A percentile compares a stretch with the other conserved stretches of the same genome.
These are phyloP conservation scores for Tilletia walkeri DNA, from an alignment of 1,284 basidiomycete genomes.

Conservation along the genomic window DNA sequence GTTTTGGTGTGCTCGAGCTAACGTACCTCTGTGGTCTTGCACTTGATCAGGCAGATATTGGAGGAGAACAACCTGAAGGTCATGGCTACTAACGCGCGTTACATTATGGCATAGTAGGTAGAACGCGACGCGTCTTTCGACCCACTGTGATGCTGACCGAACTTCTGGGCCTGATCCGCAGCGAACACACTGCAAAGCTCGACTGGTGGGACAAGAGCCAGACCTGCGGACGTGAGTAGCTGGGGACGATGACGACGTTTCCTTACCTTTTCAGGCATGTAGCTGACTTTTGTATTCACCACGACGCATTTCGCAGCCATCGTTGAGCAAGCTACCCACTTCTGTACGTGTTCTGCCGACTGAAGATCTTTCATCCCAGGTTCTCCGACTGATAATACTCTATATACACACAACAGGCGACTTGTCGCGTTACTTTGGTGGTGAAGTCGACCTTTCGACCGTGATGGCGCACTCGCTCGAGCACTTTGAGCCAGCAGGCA, in stretches of 20 bases:
- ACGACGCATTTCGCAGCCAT: slow-evolving; percentile 61
- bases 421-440: slow-evolving; percentile 93
- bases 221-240: slow-evolving; percentile 68
- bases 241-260: too few relatives aligned
- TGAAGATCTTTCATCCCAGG: not conserved
- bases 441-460: slow-evolving; percentile 83
- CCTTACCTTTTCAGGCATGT: too few relatives aligned
- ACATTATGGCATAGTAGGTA: slow-evolving; percentile 77
- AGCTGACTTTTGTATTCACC: not conserved
- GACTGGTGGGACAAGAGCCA: slow-evolving; percentile 96
- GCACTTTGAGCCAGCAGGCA: slow-evolving; percentile 65
- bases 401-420: slow-evolving; percentile 12
- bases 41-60: slow-evolving; percentile 64
- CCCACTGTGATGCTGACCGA: slow-evolving; percentile 2
- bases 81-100: slow-evolving; percentile 93
- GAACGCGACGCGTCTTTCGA: too few relatives aligned
- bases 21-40: too few relatives aligned
- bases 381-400: not conserved
- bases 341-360: slow-evolving; percentile 56
- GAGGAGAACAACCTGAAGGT: slow-evolving; percentile 92
- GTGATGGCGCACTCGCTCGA: slow-evolving; percentile 63
- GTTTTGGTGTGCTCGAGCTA: too few relatives aligned
- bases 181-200: slow-evolving; percentile 70
- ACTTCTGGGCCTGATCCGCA: not conserved
- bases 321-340: slow-evolving; percentile 91